Evolutionary conservation across 164 flowering plant genomes (phyloP), one percentile per base, ranked within the genome.

Genomic region (Paratinospora sagittata): DNA sequence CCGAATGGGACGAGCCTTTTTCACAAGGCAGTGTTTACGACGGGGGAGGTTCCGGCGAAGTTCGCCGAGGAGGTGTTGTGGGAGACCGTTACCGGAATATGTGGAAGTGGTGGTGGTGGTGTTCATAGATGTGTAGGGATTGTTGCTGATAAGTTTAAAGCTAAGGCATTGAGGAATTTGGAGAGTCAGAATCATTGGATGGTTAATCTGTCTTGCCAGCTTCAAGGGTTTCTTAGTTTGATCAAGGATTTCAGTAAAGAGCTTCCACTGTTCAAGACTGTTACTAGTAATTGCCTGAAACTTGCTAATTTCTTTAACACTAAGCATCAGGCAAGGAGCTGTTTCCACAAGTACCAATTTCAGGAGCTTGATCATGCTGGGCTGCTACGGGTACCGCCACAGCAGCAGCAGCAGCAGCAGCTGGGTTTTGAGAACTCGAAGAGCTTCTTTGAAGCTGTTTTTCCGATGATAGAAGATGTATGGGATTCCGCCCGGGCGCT

Each of bases 1-100:
- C 99, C 99, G 1, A 89, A 96, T 70, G 99, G 98, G 73, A 91
- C 96, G 27, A 91, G 90, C 75, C 81, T 96, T 71, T 96, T 86
- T 65, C 77, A 88, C 26, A 83, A 83, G 74, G 98, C 97, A 0
- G 87, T 87, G 65, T 88, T 96, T 58, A 79, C 90, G 19, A 77
- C 78, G 26, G 89, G 88, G 2, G 66, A 83, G 10, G 89, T 83
- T 47, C 89, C 92, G 26, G 82, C 95, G 0, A 84, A 84, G 69
- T 89, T 84, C 64, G 98, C 98, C 0, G 97, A 96, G 88, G 97
- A 93, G 70, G 81, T 89, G 57, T 72, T 94, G 21, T 87, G 89
- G 95, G 96, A 89, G 71, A 86, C 92, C 0, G 65, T 89, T 14
- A 74, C 82, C 0, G 87, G 80, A 23, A 84, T 87, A 70, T 84